Conservation (phyloP, 176 grass and related monocot species). For the Alloteropsis semialata region DNA sequence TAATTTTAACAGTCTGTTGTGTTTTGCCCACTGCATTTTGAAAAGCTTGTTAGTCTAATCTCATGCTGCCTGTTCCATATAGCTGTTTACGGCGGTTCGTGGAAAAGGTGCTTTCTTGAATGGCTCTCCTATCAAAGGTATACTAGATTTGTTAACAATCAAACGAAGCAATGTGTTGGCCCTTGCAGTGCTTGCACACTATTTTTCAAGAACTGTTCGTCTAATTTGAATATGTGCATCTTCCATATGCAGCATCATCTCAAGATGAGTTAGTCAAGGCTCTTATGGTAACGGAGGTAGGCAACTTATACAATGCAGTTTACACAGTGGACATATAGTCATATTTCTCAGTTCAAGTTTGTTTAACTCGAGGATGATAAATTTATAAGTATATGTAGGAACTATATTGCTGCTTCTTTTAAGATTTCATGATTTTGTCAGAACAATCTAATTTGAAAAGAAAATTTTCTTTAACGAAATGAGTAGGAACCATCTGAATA, state of each 20-base stretch:
- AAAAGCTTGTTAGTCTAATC: slow-evolving; percentile 1
- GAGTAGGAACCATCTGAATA: background rate
- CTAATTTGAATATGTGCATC: slow-evolving; percentile 1
- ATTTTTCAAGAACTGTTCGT: background rate
- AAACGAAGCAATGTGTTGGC: background rate
- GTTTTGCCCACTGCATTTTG: background rate
- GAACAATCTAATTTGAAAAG: slow-evolving; percentile 7
- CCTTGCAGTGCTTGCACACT: background rate
- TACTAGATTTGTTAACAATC: background rate
- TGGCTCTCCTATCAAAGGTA: slow-evolving; percentile 87
- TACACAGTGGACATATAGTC: background rate
- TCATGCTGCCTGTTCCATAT: slow-evolving; percentile 2
- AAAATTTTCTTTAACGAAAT: background rate
- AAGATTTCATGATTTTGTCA: slow-evolving; percentile 4
- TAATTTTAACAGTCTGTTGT: slow-evolving; percentile 7
- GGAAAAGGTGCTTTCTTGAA: slow-evolving; percentile 94
- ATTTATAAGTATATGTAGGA: background rate
- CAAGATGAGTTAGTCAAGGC: slow-evolving; percentile 86
- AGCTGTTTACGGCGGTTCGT: slow-evolving; percentile 83
- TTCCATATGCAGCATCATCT: slow-evolving; percentile 73
- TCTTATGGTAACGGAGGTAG: slow-evolving; percentile 97
- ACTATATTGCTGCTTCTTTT: background rate
- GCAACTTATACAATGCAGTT: background rate
- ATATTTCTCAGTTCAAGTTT: background rate
- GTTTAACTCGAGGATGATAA: background rate